Conservation (phyloP, 495 filamentous ascomycete genomes). For the Amniculicola lignicola region DNA sequence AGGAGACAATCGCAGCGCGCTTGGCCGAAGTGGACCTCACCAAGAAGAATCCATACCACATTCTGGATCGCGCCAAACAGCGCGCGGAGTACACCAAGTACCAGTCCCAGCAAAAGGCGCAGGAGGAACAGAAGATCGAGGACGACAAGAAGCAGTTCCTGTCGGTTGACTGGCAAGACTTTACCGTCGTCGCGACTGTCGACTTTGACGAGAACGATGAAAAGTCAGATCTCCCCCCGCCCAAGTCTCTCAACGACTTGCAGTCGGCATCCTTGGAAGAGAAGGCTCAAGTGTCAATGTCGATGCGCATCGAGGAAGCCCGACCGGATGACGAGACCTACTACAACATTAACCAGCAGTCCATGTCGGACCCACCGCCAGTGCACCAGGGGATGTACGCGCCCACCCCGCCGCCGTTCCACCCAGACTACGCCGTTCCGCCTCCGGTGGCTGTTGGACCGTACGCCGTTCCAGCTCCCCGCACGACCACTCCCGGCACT, state of each 20-base stretch:
- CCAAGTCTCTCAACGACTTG: constrained; percentile 82
- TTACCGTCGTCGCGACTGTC: constrained; percentile 94
- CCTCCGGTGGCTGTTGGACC: too few species aligned
- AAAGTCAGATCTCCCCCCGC: constrained; percentile 78
- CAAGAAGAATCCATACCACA: constrained; percentile 70
- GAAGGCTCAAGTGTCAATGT: constrained; percentile 83
- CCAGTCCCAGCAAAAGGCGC: constrained; percentile 79
- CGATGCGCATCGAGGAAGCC: constrained; percentile 82
- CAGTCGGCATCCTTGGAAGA: constrained; percentile 93
- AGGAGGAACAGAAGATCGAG: constrained; percentile 85
- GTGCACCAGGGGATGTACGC: constrained; percentile 31
- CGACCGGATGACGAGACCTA: constrained; percentile 74
- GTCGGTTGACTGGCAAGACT: constrained; percentile 97
- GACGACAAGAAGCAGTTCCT: constrained; percentile 79
- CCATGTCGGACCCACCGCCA: constrained; percentile 34
- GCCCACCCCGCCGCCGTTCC: constrained; percentile 20
- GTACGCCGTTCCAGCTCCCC: too few species aligned
- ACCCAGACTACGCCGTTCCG: constrained; percentile 16
- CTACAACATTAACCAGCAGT: constrained; percentile 16
- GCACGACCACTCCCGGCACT: too few species aligned
- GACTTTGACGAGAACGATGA: constrained; percentile 88
- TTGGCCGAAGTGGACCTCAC: constrained; percentile 74
- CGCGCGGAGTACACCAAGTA: constrained; percentile 83
- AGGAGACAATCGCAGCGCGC: constrained; percentile 65
- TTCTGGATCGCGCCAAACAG: constrained; percentile 75